Evolutionary conservation across 2,329 filamentous ascomycete genomes (phyloP).

Genomic region (Aureobasidium subglaciale): DNA sequence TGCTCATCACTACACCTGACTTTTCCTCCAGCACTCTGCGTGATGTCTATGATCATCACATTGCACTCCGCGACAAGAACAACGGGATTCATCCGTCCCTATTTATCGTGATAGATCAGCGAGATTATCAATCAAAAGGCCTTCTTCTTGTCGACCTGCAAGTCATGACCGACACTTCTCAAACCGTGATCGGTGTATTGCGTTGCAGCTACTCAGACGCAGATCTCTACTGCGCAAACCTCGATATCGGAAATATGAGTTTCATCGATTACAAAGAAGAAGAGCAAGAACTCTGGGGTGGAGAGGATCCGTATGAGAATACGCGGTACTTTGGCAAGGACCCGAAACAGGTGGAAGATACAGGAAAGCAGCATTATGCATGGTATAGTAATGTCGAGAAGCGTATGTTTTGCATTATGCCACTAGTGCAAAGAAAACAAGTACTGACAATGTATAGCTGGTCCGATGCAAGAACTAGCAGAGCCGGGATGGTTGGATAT

Average conservation of each 20-base stretch:
- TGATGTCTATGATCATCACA: not conserved
- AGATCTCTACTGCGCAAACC: not conserved
- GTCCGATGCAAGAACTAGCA: not conserved
- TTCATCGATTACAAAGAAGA: not conserved
- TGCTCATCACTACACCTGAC: not conserved
- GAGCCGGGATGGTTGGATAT: not conserved
- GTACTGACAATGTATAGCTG: not conserved
- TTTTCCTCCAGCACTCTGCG: not conserved
- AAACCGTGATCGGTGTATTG: not conserved
- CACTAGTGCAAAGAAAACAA: not conserved
- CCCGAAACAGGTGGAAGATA: not conserved
- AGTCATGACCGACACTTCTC: not conserved
- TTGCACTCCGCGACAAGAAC: not conserved
- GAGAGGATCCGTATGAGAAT: not conserved
- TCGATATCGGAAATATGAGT: not conserved
- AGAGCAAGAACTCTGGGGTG: not conserved
- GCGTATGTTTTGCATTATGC: not conserved
- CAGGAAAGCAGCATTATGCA: not conserved
- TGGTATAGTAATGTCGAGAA: not conserved
- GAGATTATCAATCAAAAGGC: not conserved
- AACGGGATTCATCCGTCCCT: not conserved
- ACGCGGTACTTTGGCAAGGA: not conserved
- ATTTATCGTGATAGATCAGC: not conserved
- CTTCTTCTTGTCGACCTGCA: not conserved
- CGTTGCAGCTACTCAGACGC: not conserved